phyloP scores from a whole-genome alignment of 164 flowering plant genomes.

The Echeveria elegans region DNA sequence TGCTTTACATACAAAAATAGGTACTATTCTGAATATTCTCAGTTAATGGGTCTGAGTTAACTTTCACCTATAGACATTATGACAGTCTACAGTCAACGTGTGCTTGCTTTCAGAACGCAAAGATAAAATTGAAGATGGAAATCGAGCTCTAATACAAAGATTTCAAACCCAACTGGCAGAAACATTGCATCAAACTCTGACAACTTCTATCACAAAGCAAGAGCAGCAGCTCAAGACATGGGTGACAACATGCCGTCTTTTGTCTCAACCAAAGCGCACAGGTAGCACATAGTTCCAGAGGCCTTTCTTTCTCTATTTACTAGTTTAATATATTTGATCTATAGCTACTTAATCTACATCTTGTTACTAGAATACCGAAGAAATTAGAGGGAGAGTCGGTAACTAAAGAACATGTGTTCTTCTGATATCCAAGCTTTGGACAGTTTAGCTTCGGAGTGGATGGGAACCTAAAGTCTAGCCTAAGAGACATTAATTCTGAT shows the following conservation, averaged over 20 bases:
- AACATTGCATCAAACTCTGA: conserved; percentile 71
- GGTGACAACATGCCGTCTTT: conserved; percentile 93
- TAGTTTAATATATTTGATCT: neutral
- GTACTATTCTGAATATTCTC: conserved; percentile 27
- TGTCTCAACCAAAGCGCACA: conserved; percentile 66
- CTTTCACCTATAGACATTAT: neutral
- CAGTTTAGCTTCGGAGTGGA: conserved; percentile 72
- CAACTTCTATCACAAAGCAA: conserved; percentile 70
- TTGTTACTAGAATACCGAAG: conserved; percentile 73
- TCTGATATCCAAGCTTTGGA: conserved; percentile 76
- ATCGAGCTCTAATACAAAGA: conserved; percentile 54
- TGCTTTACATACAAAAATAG: conserved; percentile 74
- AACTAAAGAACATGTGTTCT: conserved; percentile 61
- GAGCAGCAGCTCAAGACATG: conserved; percentile 84
- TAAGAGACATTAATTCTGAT: conserved; percentile 57
- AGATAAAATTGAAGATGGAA: conserved; percentile 89
- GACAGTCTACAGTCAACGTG: neutral
- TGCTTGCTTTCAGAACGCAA: conserved; percentile 57
- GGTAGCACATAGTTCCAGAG: conserved; percentile 10
- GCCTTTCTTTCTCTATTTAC: neutral
- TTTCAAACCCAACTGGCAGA: conserved; percentile 75
- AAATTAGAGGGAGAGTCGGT: conserved; percentile 56
- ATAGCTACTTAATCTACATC: neutral
- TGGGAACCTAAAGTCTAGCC: conserved; percentile 62
- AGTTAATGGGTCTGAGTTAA: neutral